Evolutionary conservation across 192 early-diverging fungal genomes (phyloP).

Genomic region (Entrophospora sp.): DNA sequence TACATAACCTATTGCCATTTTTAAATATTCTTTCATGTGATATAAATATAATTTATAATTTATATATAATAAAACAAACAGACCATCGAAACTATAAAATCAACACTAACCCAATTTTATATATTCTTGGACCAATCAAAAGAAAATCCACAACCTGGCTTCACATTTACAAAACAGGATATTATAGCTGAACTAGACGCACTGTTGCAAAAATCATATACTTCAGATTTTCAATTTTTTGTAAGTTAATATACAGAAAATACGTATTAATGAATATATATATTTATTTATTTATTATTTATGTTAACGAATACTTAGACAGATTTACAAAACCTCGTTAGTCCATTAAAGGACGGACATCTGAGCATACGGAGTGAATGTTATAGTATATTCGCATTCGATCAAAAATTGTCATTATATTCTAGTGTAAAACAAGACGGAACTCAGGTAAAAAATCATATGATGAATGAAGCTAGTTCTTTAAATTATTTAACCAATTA

Average conservation of each 20-base stretch:
- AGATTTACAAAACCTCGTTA: neutral
- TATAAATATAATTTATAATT: neutral
- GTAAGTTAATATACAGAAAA: neutral
- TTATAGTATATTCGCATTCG: neutral
- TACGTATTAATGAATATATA: neutral
- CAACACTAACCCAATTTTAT: neutral
- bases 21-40: neutral
- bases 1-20: too few species aligned
- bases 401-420: neutral
- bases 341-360: neutral
- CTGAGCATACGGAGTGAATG: neutral
- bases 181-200: neutral
- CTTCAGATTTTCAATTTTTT: neutral
- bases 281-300: too few species aligned
- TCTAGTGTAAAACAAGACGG: neutral
- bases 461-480: too few species aligned
- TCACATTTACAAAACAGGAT: neutral
- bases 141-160: neutral
- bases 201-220: neutral
- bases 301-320: too few species aligned
- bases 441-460: neutral
- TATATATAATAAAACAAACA: too few species aligned
- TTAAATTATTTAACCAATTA: neutral
- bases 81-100: neutral
- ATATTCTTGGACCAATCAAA: neutral